phyloP scores from a whole-genome alignment of 106 monocot species.

The Amphibolis antarctica region DNA sequence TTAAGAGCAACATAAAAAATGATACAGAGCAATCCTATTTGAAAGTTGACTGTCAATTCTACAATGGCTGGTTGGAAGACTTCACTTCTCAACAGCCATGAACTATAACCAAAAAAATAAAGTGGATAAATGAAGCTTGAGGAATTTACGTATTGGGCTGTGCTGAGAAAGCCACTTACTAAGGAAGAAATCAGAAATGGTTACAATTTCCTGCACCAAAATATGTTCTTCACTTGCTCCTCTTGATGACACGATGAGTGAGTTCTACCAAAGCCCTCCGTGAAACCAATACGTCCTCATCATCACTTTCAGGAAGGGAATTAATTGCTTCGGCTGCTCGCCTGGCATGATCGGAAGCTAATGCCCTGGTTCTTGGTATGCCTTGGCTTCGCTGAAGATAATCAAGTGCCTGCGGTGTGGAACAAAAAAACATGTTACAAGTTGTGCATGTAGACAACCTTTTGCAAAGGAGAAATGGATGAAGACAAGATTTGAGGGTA shows the following conservation, averaged over 20 bases:
- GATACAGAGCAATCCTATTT: too few species aligned
- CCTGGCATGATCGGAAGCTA: constrained; percentile 48
- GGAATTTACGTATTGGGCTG: too few species aligned
- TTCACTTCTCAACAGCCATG: too few species aligned
- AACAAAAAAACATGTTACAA: not conserved
- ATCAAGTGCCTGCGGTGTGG: constrained; percentile 38
- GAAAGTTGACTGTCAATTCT: too few species aligned
- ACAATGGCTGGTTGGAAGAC: too few species aligned
- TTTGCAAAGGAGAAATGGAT: not conserved
- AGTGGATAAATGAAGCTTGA: too few species aligned
- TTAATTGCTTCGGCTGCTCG: constrained; percentile 40
- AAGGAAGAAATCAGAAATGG: too few species aligned
- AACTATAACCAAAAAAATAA: too few species aligned
- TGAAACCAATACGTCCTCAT: constrained; percentile 31
- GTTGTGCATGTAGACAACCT: not conserved
- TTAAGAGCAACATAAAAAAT: too few species aligned
- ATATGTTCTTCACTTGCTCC: constrained; percentile 34
- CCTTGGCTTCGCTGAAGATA: constrained; percentile 65
- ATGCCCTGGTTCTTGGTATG: constrained; percentile 42
- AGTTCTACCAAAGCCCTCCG: constrained; percentile 48
- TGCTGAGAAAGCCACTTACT: too few species aligned
- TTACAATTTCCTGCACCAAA: too few species aligned
- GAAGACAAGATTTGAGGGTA: too few species aligned
- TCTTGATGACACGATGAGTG: constrained; percentile 34
- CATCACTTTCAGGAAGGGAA: constrained; percentile 44